phyloP scores from a whole-genome alignment of 305 asterid genomes.

The Monarda citriodora region DNA sequence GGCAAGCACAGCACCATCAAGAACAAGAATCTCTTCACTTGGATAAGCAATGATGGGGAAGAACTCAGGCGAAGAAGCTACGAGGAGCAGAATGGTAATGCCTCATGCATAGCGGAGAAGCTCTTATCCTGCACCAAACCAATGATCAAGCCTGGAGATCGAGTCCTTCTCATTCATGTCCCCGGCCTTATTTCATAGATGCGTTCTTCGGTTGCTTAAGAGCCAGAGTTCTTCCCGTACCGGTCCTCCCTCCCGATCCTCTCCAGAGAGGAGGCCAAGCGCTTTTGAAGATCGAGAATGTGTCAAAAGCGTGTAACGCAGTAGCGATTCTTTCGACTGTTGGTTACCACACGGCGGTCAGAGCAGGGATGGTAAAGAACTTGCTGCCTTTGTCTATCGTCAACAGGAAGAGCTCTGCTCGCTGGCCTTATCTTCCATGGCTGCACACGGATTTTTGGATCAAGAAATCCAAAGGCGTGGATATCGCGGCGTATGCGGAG shows the following conservation, averaged over 20 bases:
- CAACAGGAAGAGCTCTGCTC: conserved; percentile 39
- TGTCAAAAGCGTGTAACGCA: conserved; percentile 72
- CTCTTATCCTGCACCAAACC: conserved; percentile 68
- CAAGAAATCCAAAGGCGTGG: conserved; percentile 38
- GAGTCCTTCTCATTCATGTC: conserved; percentile 75
- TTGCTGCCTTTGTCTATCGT: conserved; percentile 35
- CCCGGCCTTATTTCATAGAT: conserved; percentile 82
- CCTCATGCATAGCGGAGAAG: conserved; percentile 64
- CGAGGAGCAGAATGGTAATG: conserved; percentile 62
- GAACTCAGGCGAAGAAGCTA: conserved; percentile 45
- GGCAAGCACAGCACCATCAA: conserved; percentile 39
- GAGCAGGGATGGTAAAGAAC: conserved; percentile 70
- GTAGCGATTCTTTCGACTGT: conserved; percentile 71
- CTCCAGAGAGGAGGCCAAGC: conserved; percentile 93
- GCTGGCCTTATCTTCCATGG: conserved; percentile 93
- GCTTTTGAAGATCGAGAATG: conserved; percentile 69
- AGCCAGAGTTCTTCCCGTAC: conserved; percentile 79
- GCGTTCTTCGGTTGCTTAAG: conserved; percentile 88
- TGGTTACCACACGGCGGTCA: conserved; percentile 73
- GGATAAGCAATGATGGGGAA: conserved; percentile 74
- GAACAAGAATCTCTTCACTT: conserved; percentile 64
- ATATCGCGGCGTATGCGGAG: conserved; percentile 4
- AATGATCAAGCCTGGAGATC: conserved; percentile 58
- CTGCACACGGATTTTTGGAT: conserved; percentile 77
- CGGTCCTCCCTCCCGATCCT: conserved; percentile 94